Evolutionary conservation across 2,329 filamentous ascomycete genomes (phyloP).

Genomic region (Alternaria ethzedia): DNA sequence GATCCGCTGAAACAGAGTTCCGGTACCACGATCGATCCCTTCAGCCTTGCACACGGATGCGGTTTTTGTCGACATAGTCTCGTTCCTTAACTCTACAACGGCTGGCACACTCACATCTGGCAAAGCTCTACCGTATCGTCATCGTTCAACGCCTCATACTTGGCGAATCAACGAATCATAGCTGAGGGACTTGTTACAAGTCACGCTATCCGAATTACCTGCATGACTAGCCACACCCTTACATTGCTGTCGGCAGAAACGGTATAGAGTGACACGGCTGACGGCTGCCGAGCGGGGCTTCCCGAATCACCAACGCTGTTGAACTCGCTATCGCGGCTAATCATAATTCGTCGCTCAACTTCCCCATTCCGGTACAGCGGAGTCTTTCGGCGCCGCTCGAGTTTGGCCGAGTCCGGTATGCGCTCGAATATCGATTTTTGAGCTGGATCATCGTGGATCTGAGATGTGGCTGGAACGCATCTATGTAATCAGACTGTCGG

Average conservation of each 20-base stretch:
- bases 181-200: conserved; percentile 2
- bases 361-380: conserved; percentile 3
- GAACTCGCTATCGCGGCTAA: conserved; percentile 11
- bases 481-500: neutral
- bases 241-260: conserved; percentile 8
- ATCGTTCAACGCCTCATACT: conserved; percentile 2
- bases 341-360: conserved; percentile 11
- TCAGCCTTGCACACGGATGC: neutral
- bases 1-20: conserved; percentile 11
- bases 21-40: neutral
- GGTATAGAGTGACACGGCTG: conserved; percentile 15
- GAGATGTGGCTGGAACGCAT: neutral
- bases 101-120: neutral
- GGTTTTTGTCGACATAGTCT: neutral
- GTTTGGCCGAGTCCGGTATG: neutral
- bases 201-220: conserved; percentile 26
- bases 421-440: neutral
- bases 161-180: conserved; percentile 14
- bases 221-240: conserved; percentile 26
- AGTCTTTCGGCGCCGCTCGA: conserved; percentile 1
- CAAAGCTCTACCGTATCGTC: conserved; percentile 3
- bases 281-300: conserved; percentile 31
- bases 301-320: conserved; percentile 20
- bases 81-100: neutral
- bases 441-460: neutral